Percentiles rank a stretch among this genome's conserved stretches.
phyloP scores from a whole-genome alignment of 2,329 filamentous ascomycete genomes.

The Ceratocystis albifundus region DNA sequence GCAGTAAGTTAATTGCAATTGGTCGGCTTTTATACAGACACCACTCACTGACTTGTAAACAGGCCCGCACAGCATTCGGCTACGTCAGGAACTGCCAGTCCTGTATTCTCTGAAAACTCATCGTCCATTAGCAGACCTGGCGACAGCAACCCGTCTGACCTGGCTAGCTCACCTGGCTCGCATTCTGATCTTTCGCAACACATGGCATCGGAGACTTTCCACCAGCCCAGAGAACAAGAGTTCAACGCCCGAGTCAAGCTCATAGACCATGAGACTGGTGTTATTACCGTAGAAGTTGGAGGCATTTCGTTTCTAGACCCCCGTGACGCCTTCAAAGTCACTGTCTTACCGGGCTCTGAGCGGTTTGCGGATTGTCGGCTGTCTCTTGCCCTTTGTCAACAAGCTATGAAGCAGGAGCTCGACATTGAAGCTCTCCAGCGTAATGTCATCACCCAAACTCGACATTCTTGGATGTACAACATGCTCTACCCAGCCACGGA shows the following conservation, averaged over 20 bases:
- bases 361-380: background rate
- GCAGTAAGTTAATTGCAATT: background rate
- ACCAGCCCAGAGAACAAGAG: background rate
- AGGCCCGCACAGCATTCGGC: background rate
- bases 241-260: background rate
- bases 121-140: background rate
- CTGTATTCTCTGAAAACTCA: background rate
- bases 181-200: background rate
- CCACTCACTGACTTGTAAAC: background rate
- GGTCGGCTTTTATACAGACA: background rate
- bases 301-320: background rate
- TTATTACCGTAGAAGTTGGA: background rate
- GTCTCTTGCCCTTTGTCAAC: background rate
- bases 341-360: background rate
- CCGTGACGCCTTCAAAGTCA: background rate
- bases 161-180: background rate
- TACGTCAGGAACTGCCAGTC: background rate
- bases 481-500: background rate
- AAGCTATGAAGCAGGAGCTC: background rate
- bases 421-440: background rate
- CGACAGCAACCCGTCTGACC: background rate
- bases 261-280: background rate
- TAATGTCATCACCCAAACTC: background rate
- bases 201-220: background rate
- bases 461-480: slow-evolving; percentile 7